A percentile compares a stretch with the other conserved stretches of the same genome.
These are phyloP conservation scores for Cryptosporidium andersoni DNA, from an alignment of 169 alveolate species.

Conservation along the genomic window DNA sequence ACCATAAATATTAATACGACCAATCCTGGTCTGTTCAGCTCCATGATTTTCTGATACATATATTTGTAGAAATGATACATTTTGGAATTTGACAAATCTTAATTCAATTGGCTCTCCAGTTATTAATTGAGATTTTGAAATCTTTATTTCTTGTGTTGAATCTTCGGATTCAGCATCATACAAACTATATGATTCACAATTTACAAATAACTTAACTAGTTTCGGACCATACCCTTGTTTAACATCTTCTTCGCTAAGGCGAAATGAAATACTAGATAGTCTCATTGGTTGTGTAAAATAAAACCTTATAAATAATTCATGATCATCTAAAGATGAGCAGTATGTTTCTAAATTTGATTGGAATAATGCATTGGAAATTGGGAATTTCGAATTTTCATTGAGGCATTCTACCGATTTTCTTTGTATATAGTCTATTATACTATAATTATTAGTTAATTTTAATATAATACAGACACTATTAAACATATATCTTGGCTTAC, in stretches of 20 bases:
- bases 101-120: conserved; percentile 21
- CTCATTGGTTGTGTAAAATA: conserved; percentile 26
- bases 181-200: conserved; percentile 3
- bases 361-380: conserved; percentile 37
- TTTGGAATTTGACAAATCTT: conserved; percentile 27
- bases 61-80: conserved; percentile 33
- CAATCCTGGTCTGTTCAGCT: conserved; percentile 10
- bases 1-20: conserved; percentile 10
- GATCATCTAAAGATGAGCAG: conserved; percentile 51
- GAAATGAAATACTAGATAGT: conserved; percentile 14
- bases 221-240: conserved; percentile 46
- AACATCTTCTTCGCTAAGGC: conserved; percentile 4
- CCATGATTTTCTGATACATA: conserved; percentile 41
- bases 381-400: conserved; percentile 15
- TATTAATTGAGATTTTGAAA: conserved; percentile 12
- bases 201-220: conserved; percentile 26
- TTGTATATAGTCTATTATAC: conserved; percentile 25
- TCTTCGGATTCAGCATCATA: conserved; percentile 36
- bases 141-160: conserved; percentile 24
- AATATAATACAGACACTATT: too few relatives aligned
- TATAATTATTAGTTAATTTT: neutral
- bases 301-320: conserved; percentile 27
- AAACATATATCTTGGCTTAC: too few relatives aligned
- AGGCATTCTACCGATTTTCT: conserved; percentile 24
- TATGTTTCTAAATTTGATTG: conserved; percentile 18